A percentile compares a stretch with the other conserved stretches of the same genome.
phyloP scores from a whole-genome alignment of 306 rosid genomes.

The Mimosa bimucronata region DNA sequence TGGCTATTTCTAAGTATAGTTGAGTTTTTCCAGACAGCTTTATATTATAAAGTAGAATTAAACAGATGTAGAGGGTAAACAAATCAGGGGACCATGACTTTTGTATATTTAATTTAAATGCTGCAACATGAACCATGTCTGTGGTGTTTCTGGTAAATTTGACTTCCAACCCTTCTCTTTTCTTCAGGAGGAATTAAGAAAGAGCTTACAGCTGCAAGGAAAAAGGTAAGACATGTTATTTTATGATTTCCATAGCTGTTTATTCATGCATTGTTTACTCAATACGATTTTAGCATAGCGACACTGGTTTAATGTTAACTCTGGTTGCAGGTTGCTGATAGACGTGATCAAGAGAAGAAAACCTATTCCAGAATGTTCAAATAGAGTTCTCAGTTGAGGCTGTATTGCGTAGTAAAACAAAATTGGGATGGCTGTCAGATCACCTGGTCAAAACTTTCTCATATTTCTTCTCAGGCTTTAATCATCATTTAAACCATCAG shows the following conservation, averaged over 20 bases:
- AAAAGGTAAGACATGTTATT: conserved; percentile 26
- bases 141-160: conserved; percentile 29
- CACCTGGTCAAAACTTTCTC: conserved; percentile 32
- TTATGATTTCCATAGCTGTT: neutral
- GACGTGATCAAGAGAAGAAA: conserved; percentile 38
- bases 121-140: neutral
- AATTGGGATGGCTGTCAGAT: conserved; percentile 30
- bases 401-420: conserved; percentile 7
- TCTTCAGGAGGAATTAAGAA: conserved; percentile 44
- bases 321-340: conserved; percentile 37
- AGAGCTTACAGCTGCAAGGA: conserved; percentile 39
- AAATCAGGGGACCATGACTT: conserved; percentile 12
- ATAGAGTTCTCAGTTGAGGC: conserved; percentile 40
- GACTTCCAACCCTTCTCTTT: conserved; percentile 14
- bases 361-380: conserved; percentile 45
- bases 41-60: conserved; percentile 26
- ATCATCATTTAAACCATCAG: conserved; percentile 36
- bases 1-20: neutral
- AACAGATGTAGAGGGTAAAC: conserved; percentile 1
- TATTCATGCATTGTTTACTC: neutral
- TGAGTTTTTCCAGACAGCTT: neutral
- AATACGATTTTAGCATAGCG: neutral
- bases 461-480: conserved; percentile 20
- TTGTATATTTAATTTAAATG: conserved; percentile 21
- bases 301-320: conserved; percentile 1